Base-by-base conservation (phyloP, 2,329 filamentous ascomycete genomes). In the Macrophomina phaseolina region DNA sequence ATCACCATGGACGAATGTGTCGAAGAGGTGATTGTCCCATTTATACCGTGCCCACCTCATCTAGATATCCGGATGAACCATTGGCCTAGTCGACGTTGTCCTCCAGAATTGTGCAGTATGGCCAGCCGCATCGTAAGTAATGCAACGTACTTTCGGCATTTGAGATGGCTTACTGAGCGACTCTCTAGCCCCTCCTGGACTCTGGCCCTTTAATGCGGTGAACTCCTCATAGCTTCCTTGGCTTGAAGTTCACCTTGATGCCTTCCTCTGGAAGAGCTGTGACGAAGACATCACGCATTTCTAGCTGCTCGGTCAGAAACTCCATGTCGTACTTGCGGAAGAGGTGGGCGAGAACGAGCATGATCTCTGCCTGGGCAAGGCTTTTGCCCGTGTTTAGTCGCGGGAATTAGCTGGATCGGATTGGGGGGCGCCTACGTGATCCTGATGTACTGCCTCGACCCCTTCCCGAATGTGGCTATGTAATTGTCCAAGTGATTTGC, bases 311-410 rank as follows among this genome's bases (percentile, higher is more conserved):
- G 9, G 16, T 6, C 11, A 38, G 12, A 56, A 56, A 32, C 5
- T 56, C 34, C 52, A 56, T 56, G 7, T 56, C 32, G 34, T 34
- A 56, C 9, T 56, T 56, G 9, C 52, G 32, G 34, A 56, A 56
- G 32, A 56, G 14, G 18, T 56, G 34, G 34, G 52, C 52, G 5
- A 56, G 11, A 0, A 40, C n/a, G 2, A n/a, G 16, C 4, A 38
- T 9, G 14, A 56, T 3, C n/a, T 56, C 52, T 8, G 52, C 52
- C 23, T 56, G 16, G 14, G 52, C 52, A 9, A 56, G 34, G 12
- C 52, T 56, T 4, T 14, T 23, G 23, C 1, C 14, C 2, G 16
- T n/a, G n/a, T n/a, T 4, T 4, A 56, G n/a, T 6, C 14, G 9
- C 52, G 12, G 23, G 7, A 56, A n/a, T 8, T 34, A 9, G 6